Evolutionary conservation across 164 flowering plant genomes (phyloP), one percentile per base, ranked within the genome.

Genomic region (Umbellularia californica): DNA sequence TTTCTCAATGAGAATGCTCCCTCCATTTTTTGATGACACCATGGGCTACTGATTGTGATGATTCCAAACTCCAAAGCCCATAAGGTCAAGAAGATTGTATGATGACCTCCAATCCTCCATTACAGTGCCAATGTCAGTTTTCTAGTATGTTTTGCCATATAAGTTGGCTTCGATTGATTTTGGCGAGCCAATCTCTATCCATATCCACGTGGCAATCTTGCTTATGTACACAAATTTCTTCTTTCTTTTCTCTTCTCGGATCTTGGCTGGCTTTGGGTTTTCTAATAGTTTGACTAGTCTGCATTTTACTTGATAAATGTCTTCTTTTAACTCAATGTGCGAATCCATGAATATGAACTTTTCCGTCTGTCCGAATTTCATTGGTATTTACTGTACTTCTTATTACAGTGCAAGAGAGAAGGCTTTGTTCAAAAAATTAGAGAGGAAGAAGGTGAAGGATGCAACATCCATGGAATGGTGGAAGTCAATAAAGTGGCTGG

Each of bases 401-500:
- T n/a, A 1, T 63, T 83, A 68, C 82, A 91, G 96, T 91, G 96
- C 84, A 85, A 85, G 78, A 77, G 96, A 70, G 96, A 91, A 81
- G 96, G 93, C 22, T 89, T 83, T 75, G 33, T 91, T 62, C 88
- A 91, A 77, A 87, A 80, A 74, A 72, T 91, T 58, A 89, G 86
- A 76, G 92, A 86, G 50, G 92, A 91, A 81, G 90, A 83, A 22
- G 96, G 96, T 76, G 96, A 91, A 85, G 96, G 96, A 72, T 91
- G 96, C 82, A 90, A 87, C 75, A 82, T 91, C 17, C 74, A 87
- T 75, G 96, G 96, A 70, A 80, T 88, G 58, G 68, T 91, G 75
- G 92, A 89, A 83, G 90, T 91, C 58, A 89, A 86, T 72, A 91
- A 85, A 83, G 92, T 91, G 30, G 95, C 95, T 74, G 95, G 95